A percentile compares a stretch with the other conserved stretches of the same genome.
Evolutionary conservation across 2,329 filamentous ascomycete species (phyloP).

Genomic region (Colletotrichum lindemuthianum): DNA sequence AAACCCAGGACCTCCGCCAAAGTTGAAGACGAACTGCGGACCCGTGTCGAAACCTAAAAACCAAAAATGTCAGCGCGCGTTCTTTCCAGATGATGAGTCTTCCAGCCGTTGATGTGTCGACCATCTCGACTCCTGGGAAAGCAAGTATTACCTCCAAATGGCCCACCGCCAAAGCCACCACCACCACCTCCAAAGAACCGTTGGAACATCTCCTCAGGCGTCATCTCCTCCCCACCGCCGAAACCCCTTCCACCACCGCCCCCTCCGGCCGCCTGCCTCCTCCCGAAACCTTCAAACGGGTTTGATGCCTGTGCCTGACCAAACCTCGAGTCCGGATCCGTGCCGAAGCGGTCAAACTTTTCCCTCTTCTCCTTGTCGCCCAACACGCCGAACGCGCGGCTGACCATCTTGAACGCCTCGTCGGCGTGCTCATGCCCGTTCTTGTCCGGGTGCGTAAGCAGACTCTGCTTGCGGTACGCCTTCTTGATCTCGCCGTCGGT

Average conservation of each 20-base stretch:
- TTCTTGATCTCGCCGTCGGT: slow-evolving; percentile 94
- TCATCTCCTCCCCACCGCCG: slow-evolving; percentile 91
- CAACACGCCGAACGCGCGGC: slow-evolving; percentile 90
- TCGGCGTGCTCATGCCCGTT: slow-evolving; percentile 96
- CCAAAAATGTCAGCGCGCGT: slow-evolving; percentile 16
- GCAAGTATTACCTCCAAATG: slow-evolving; percentile 52
- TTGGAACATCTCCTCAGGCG: slow-evolving; percentile 95
- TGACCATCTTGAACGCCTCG: slow-evolving; percentile 98
- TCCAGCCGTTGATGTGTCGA: not conserved
- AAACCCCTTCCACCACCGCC: slow-evolving; percentile 62
- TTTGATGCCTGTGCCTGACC: slow-evolving; percentile 69
- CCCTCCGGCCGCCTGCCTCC: slow-evolving; percentile 53
- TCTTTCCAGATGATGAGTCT: not conserved
- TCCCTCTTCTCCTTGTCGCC: slow-evolving; percentile 93
- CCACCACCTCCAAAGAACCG: slow-evolving; percentile 91
- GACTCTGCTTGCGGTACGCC: slow-evolving; percentile 92
- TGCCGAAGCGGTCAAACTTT: slow-evolving; percentile 88
- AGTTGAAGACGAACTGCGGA: slow-evolving; percentile 93
- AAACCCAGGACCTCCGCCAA: slow-evolving; percentile 90
- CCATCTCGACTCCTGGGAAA: not conserved
- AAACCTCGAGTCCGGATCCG: slow-evolving; percentile 91
- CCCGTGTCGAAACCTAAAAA: slow-evolving; percentile 74
- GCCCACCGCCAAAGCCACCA: slow-evolving; percentile 70
- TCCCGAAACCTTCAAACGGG: slow-evolving; percentile 72
- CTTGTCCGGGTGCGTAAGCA: slow-evolving; percentile 98